Evolutionary conservation across 2,329 filamentous ascomycete genomes (phyloP), one percentile per base, ranked within the genome.

Genomic region (Aspergillus amoenus): DNA sequence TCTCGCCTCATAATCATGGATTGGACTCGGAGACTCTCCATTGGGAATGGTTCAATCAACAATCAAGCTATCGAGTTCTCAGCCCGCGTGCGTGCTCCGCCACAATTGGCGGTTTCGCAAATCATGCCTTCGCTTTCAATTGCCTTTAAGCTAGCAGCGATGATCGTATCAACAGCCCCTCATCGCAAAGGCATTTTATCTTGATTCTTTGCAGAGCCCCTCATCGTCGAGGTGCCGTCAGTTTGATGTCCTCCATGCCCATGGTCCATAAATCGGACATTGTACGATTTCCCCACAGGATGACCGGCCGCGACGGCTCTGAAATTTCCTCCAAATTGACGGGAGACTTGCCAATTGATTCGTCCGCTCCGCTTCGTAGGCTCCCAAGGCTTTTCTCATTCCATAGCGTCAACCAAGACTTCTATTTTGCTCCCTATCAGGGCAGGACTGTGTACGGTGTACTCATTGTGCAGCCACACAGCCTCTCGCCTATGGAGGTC

Each of bases 141-240:
- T 48, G 5, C 17, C 27, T n/a, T 45, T 45, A 13, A 39, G 21
- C 24, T 55, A 41, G 34, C 42, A 37, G 39, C 51, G 22, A 47
- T 30, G 18, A 42, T 55, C 42, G 34, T 54, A 51, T 47, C 53
- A 39, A 48, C 24, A 37, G 39, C 34, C 58, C 52, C 39, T 59
- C 53, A 46, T 49, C 27, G 24, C 27, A 48, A 52, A 37, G 18
- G 5, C 30, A 45, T 42, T 51, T 46, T 45, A 55, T 58, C 56
- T 55, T 47, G 9, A 30, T 18, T 52, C 30, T 17, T 43, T 34
- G 44, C 40, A 22, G 43, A 52, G 48, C 63, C 61, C 63, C 63
- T 62, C 58, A 57, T 44, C 37, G 40, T 34, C 59, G 63, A 64
- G 58, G 59, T 61, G 54, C 63, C 30, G 53, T 56, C 57, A 47